A percentile compares a stretch with the other conserved stretches of the same genome.
Conservation (phyloP, 106 monocot genomes). For the Platanthera guangdongensis region DNA sequence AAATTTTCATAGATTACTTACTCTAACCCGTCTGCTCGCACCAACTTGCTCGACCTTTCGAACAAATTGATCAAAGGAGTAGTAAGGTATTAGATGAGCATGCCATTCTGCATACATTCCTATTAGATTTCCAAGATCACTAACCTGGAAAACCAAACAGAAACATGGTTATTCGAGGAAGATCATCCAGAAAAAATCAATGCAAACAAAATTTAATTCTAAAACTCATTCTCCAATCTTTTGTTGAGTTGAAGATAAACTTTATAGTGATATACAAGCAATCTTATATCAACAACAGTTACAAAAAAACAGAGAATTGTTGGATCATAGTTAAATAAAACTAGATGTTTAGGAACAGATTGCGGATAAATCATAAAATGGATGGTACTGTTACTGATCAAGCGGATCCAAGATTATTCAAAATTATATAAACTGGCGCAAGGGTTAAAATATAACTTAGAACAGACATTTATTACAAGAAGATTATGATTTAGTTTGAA, state of each 20-base stretch:
- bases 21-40: slow-evolving; percentile 62
- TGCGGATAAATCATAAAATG: not conserved
- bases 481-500: not conserved
- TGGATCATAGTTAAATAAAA: not conserved
- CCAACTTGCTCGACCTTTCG: slow-evolving; percentile 74
- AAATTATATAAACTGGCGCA: too few relatives aligned
- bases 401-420: not conserved
- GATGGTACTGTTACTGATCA: not conserved
- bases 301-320: not conserved
- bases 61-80: slow-evolving; percentile 84
- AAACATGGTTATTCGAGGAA: not conserved
- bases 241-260: not conserved
- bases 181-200: not conserved
- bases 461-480: too few relatives aligned
- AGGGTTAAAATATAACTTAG: too few relatives aligned
- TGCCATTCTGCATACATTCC: slow-evolving; percentile 77
- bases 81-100: slow-evolving; percentile 75
- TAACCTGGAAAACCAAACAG: slow-evolving; percentile 32
- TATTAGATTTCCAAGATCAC: slow-evolving; percentile 71
- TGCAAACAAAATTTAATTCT: not conserved
- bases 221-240: not conserved
- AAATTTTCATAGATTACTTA: slow-evolving; percentile 25
- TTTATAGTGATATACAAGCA: not conserved
- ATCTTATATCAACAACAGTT: not conserved
- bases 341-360: not conserved